These are phyloP conservation scores for Aaosphaeria arxii DNA, from an alignment of 2,329 filamentous ascomycete species.

Conservation along the genomic window DNA sequence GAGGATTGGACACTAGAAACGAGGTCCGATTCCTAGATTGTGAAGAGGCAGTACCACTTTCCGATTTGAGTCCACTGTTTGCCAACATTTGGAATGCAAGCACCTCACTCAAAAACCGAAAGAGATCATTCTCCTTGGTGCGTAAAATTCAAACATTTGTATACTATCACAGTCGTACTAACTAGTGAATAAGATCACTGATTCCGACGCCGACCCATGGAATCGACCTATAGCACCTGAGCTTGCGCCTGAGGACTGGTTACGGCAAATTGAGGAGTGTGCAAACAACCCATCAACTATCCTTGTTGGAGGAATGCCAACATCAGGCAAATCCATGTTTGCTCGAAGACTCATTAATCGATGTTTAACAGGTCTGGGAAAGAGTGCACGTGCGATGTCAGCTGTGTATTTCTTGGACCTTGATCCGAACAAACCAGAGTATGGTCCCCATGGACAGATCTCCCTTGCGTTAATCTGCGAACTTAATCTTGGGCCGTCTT, in stretches of 20 bases:
- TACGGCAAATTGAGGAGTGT: constrained; percentile 41
- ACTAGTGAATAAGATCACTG: constrained; percentile 16
- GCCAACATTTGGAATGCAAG: constrained; percentile 62
- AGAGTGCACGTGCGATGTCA: constrained; percentile 17
- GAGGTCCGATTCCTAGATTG: constrained; percentile 48
- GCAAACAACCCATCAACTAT: constrained; percentile 40
- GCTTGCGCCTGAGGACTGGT: constrained; percentile 60
- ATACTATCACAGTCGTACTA: background rate
- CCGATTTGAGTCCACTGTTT: constrained; percentile 64
- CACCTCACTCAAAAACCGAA: constrained; percentile 4
- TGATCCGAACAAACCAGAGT: constrained; percentile 76
- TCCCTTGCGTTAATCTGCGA: constrained; percentile 61
- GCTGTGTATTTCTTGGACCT: constrained; percentile 66
- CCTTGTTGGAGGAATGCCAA: constrained; percentile 68
- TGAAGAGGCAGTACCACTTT: constrained; percentile 53
- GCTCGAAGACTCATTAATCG: constrained; percentile 64
- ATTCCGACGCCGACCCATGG: constrained; percentile 23
- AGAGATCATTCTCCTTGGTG: constrained; percentile 31
- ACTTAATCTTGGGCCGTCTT: constrained; percentile 65
- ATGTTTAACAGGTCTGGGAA: constrained; percentile 53
- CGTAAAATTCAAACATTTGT: background rate
- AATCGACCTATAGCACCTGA: constrained; percentile 32
- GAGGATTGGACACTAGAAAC: constrained; percentile 51
- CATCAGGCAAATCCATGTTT: constrained; percentile 75
- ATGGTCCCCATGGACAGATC: constrained; percentile 65